Evolutionary conservation across 2,329 filamentous ascomycete species (phyloP), one percentile per base, ranked within the genome.

Genomic region (Paraphoma sp.): DNA sequence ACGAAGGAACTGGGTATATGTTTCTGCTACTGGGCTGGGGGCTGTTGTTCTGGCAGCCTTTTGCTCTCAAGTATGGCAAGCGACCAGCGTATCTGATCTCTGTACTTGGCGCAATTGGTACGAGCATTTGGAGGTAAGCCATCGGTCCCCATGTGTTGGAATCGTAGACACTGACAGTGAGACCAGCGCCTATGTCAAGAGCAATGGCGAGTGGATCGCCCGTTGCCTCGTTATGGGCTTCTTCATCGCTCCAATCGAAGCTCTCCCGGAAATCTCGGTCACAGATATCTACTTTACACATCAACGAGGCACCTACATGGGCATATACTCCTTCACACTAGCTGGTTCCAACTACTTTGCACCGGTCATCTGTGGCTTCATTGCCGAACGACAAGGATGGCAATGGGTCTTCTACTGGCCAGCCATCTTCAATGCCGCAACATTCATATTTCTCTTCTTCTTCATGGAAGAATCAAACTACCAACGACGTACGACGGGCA

Each of bases 401-500:
- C 54, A 68, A 46, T 76, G 74, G 73, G 72, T 75, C 2, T 67
- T 73, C 54, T 80, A 82, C 62, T 86, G 83, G 77, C 81, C 81
- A 33, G 82, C 84, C 4, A 86, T 88, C 29, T 79, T 87, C 60
- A 70, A 75, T 3, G 83, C 73, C 0, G 70, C 81, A 1, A 77
- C 74, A 9, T 81, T 83, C 38, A 63, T 87, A 16, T 78, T 85
- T 59, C 71, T 83, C 1, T 86, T 86, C 73, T 83, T 87, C 63
- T 81, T 83, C 68, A 81, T 86, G 78, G 86, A 87, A 69, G 86
- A 87, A 69, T 86, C 85, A 5, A 87, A 84, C 66, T 86, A 81
- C 58, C 63, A 76, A 48, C 79, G 81, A 6, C 53, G 68, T 5
- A 76, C 74, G 8, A 56, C 62, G 4, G 63, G 64, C 14, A 54